Evolutionary conservation across 2,329 filamentous ascomycete species (phyloP).

Genomic region (Amesomyces nigricolor): DNA sequence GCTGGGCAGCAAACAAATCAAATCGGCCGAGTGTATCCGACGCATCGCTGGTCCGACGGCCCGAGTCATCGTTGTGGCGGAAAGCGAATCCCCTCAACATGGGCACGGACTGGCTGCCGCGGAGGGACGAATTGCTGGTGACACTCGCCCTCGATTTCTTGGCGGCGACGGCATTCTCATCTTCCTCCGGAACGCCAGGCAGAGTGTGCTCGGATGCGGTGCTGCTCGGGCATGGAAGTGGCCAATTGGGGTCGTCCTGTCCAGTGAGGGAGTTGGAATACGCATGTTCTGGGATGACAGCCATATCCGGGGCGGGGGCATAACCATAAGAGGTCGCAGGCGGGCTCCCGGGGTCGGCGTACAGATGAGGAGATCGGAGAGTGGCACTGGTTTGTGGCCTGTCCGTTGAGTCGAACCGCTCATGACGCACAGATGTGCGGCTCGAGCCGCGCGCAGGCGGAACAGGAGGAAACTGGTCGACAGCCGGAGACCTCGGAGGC

Average conservation of each 20-base stretch:
- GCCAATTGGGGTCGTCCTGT: slow-evolving; percentile 41
- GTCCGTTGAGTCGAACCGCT: slow-evolving; percentile 40
- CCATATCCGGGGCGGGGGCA: slow-evolving; percentile 27
- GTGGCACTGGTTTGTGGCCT: slow-evolving; percentile 42
- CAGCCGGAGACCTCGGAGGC: slow-evolving; percentile 43
- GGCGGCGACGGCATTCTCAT: slow-evolving; percentile 42
- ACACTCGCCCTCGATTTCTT: slow-evolving; percentile 41
- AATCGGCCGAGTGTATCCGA: slow-evolving; percentile 49
- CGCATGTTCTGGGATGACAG: slow-evolving; percentile 24
- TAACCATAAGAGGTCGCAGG: slow-evolving; percentile 29
- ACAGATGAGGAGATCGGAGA: slow-evolving; percentile 39
- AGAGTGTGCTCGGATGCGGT: slow-evolving; percentile 41
- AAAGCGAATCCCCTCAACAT: slow-evolving; percentile 43
- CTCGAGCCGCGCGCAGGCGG: slow-evolving; percentile 53
- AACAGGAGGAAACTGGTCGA: slow-evolving; percentile 34
- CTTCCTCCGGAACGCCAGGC: slow-evolving; percentile 58
- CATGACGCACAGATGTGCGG: slow-evolving; percentile 43
- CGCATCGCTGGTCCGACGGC: slow-evolving; percentile 38
- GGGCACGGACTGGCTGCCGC: slow-evolving; percentile 52
- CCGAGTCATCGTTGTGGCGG: slow-evolving; percentile 27
- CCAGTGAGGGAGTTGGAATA: slow-evolving; percentile 39
- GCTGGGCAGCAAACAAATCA: slow-evolving; percentile 36
- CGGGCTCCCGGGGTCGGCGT: slow-evolving; percentile 25
- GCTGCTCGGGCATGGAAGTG: slow-evolving; percentile 35
- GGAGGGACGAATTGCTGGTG: slow-evolving; percentile 47